phyloP scores from a whole-genome alignment of 2,329 filamentous ascomycete genomes.

The Juglanconis oblonga region DNA sequence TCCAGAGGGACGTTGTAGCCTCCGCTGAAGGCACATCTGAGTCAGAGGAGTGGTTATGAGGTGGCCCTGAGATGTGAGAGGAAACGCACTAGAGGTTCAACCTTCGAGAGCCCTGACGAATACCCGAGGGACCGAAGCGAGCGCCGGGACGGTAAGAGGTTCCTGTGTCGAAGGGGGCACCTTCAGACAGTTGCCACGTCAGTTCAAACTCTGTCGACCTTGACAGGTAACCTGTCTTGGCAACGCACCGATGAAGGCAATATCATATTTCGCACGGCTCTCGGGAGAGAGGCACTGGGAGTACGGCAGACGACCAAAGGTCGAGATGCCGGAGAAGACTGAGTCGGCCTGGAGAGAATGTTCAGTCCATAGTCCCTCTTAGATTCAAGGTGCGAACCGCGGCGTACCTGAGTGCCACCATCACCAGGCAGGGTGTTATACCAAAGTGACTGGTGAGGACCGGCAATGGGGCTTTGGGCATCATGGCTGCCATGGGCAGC shows the following conservation, averaged over 20 bases:
- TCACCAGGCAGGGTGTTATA: slow-evolving; percentile 81
- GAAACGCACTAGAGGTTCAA: slow-evolving; percentile 78
- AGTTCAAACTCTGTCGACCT: not conserved
- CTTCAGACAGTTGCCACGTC: slow-evolving; percentile 33
- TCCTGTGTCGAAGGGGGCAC: slow-evolving; percentile 81
- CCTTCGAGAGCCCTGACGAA: slow-evolving; percentile 80
- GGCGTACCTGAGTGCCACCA: slow-evolving; percentile 71
- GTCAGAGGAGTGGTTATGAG: slow-evolving; percentile 28
- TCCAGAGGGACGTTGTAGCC: slow-evolving; percentile 82
- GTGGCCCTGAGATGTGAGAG: not conserved
- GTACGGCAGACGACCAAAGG: slow-evolving; percentile 78
- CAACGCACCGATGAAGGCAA: slow-evolving; percentile 72
- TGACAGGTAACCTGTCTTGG: not conserved
- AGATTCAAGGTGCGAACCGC: not conserved
- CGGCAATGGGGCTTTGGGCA: slow-evolving; percentile 58
- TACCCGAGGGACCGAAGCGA: slow-evolving; percentile 79
- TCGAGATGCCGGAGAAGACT: slow-evolving; percentile 84
- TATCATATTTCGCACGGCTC: slow-evolving; percentile 71
- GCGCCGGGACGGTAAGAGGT: slow-evolving; percentile 83
- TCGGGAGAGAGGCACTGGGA: slow-evolving; percentile 67
- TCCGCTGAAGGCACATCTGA: slow-evolving; percentile 52
- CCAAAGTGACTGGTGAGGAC: slow-evolving; percentile 74
- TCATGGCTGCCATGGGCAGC: slow-evolving; percentile 59
- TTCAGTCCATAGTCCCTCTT: slow-evolving; percentile 1
- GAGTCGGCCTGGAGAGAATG: slow-evolving; percentile 64